Base-by-base conservation (phyloP, 2,329 filamentous ascomycete genomes). In the Emergomyces pasteurianus region DNA sequence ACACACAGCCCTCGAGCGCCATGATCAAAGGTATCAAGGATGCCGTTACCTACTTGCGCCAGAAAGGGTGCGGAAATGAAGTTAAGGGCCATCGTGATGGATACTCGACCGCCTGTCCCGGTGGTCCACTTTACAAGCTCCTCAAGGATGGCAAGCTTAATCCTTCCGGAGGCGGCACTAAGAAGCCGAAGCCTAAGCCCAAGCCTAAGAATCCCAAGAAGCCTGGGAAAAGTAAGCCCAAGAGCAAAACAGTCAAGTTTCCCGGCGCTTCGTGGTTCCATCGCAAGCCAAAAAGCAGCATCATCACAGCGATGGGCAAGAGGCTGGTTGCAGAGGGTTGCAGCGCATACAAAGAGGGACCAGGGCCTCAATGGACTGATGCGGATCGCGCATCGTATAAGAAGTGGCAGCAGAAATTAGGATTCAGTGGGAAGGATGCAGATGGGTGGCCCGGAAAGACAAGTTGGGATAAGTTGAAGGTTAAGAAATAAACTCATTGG, bases 21-120 rank as follows among this genome's bases (percentile, higher is more conserved):
- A 53, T 54, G 54, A 50, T 61, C 43, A 9, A 40, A 10, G 59
- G 59, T 43, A 58, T 61, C 59, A 47, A 61, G 38, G 59, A 61
- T 28, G 59, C 59, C 6, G 47, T 61, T 42, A 46, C 54, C 14
- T 61, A 61, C 50, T 34, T 61, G 6, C 59, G 59, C 36, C 12
- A 18, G n/a, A 42, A 47, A 9, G 59, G 59, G 16, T 55, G 40
- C 12, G 59, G 59, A 9, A 58, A 58, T 0, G 59, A 61, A 42
- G 54, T 61, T 31, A 47, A 49, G 6, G 59, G 59, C n/a, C 59
- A 61, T 26, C 40, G 46, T 14, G 53, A 61, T 36, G 59, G 59
- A 8, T 61, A 23, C n/a, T 18, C 34, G 34, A 61, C 59, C 34
- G 16, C 26, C n/a, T 61, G 59, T 40, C 59, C 59, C 12, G 59